Base-by-base conservation (phyloP, 306 rosid species). In the Oemleria cerasiformis region DNA sequence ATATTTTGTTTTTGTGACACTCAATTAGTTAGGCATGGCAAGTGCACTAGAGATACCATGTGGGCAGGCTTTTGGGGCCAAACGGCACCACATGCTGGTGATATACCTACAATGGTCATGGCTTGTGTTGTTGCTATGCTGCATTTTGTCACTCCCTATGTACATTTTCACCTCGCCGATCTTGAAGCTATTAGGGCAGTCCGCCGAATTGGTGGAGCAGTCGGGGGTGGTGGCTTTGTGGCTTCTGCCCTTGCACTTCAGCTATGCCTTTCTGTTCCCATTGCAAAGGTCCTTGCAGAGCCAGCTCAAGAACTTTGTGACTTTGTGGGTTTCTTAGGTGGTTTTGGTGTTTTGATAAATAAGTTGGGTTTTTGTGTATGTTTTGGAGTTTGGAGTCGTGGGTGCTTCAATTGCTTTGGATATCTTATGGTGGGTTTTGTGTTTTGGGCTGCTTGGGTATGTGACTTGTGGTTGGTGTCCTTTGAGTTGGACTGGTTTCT, bases 401-500 rank as follows among this genome's bases (percentile, higher is more conserved):
- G 92, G 88, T 43, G 83, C 85, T 0, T 81, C 84, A 44, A 48
- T 85, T 75, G 61, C 83, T 47, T 59, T 87, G 75, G 83, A 77
- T 38, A 51, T 87, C 25, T 85, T 88, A 0, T 87, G 86, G 88
- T 83, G 88, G 86, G 44, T 85, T 7, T 20, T 70, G 68, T 79
- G 44, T 5, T 17, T 77, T 30, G 86, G 84, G 2, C 15, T 76
- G 76, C 74, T 51, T 38, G 80, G 34, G 3, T 85, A 79, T 14
- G 51, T 40, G 1, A 71, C 66, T 5, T 85, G 16, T 21, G 92
- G 92, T 57, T 83, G 88, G 1, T 87, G 92, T 53, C 92, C 92
- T 17, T 57, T 79, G 5, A 87, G 84, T 62, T 85, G 92, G 92
- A 16, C 21, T 36, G 86, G 90, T 50, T 77, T 83, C 61, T 87